Base-by-base conservation (phyloP, 768 basidiomycete species). In the Tephrocybe sp. region DNA sequence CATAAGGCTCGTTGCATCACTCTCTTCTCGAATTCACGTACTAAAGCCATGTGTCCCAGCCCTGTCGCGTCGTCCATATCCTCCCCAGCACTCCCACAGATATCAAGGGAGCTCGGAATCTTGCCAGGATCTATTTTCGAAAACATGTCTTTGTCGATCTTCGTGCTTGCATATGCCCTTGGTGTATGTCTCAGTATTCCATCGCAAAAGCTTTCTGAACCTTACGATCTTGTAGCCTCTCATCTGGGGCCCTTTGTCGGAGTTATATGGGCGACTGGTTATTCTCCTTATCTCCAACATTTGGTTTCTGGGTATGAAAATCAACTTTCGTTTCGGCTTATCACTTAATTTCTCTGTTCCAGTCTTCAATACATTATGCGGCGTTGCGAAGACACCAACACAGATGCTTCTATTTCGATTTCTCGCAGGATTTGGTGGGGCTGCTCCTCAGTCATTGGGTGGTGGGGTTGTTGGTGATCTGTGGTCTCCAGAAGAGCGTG, bases 401-500 rank as follows among this genome's bases (percentile, higher is more conserved):
- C 75, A 83, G 52, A 66, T 86, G 53, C 72, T 85, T 39, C 75
- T 72, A 0, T 85, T 86, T 54, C 80, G 85, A 8, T 84, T 86
- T 59, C 65, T 86, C 2, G 72, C 83, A 2, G 84, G 85, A 12
- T 65, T 87, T 11, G 85, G 86, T 34, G 85, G 85, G 1, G 77
- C 78, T 34, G 85, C 84, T 3, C 83, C 84, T 11, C 72, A 84
- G n/a, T 70, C 77, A 11, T 71, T 84, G 15, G 84, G 83, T 34
- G 84, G 83, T 4, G 85, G 79, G 4, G 70, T 81, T 14, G 63
- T 83, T 3, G 74, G 75, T 1, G 81, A 83, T 53, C 67, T 78
- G 28, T 83, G 77, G 75, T 65, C 64, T 10, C 60, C 77, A n/a
- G 75, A 81, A 52, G 75, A 81, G 46, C 69, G 81, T 33, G 81